Evolutionary conservation across 345 rosid species (phyloP), one percentile per base, ranked within the genome.

Genomic region (Salix dunnii): DNA sequence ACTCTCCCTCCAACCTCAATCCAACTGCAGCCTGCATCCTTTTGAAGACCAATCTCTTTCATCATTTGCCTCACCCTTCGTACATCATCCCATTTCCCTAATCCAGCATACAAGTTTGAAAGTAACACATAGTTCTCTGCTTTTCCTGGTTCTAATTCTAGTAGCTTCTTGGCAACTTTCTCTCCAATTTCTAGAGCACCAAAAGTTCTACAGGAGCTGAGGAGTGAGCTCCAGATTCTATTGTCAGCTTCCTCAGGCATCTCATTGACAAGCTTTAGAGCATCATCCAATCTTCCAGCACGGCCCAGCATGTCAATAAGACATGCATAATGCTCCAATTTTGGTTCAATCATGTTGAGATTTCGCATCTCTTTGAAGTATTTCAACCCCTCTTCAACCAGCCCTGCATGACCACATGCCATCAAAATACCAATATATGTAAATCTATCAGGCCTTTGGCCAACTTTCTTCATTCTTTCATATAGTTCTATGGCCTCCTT

Each of bases 1-100:
- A 91, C 84, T 75, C 80, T 87, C 28, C 89, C 89, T 35, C 82
- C 79, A 28, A 91, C 76, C 82, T 93, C 94, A 48, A 89, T 87
- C 94, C 93, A 91, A 70, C 93, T 91, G 73, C 92, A 78, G 53
- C 93, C 98, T 12, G 83, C 86, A 65, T 87, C 92, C 75, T 91
- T 93, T 38, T 72, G 78, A 64, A 90, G 78, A 73, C 90, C 86
- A 73, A 60, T 80, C 75, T 86, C 85, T 75, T 82, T 88, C 84
- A 93, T 93, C 75, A 68, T 82, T 79, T 82, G 84, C 66, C 93
- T 81, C 72, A 88, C 85, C 68, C 78, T 80, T 66, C 88, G 85
- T 74, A 87, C 97, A 6, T 82, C 87, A 60, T 89, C 85, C 94
- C 91, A 91, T 76, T 78, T 88, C 55, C 80, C 86, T 17, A 81